Base-by-base conservation (phyloP, 306 rosid genomes). In the Prunus davidiana region DNA sequence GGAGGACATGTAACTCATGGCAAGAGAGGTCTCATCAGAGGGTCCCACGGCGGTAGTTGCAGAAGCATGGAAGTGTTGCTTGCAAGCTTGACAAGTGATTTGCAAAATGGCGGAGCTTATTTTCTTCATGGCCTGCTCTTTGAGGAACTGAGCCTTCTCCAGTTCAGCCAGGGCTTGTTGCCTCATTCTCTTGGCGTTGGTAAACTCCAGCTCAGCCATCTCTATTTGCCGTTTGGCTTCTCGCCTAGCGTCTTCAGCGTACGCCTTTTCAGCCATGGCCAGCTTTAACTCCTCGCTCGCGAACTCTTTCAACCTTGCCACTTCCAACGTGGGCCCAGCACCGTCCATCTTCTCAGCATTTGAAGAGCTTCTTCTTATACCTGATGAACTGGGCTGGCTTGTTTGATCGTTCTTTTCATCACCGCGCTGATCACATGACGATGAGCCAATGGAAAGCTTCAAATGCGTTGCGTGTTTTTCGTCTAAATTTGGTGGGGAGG, bases 51-150 rank as follows among this genome's bases (percentile, higher is more conserved):
- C 55, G 2, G 73, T 55, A 8, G 86, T 56, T 49, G 87, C 76
- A 24, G 72, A 65, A 20, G 73, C 25, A 10, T 90, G 97, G 9
- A 92, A 95, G 16, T 89, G 89, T 58, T 88, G 91, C 67, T 87
- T 91, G 64, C 99, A 95, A 62, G 90, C 82, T 12, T 89, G 97
- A 41, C 99, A 95, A 19, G 99, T 95, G 80, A 92, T 87, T 67
- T 95, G 93, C 86, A 89, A 38, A 22, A 92, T 79, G 27, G 96
- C 90, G 24, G 92, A 88, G 75, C 84, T 91, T 55, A 87, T 83
- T 77, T 86, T 90, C 87, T 86, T 88, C 12, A 73, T 86, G 9
- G 99, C 92, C 68, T 92, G 91, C 67, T 91, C 91, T 82, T 89
- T 95, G 80, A 95, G 82, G 45, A 76, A 78, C 81, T 83, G 88